Conservation (phyloP, 106 monocot species). For the Acorus gramineus region DNA sequence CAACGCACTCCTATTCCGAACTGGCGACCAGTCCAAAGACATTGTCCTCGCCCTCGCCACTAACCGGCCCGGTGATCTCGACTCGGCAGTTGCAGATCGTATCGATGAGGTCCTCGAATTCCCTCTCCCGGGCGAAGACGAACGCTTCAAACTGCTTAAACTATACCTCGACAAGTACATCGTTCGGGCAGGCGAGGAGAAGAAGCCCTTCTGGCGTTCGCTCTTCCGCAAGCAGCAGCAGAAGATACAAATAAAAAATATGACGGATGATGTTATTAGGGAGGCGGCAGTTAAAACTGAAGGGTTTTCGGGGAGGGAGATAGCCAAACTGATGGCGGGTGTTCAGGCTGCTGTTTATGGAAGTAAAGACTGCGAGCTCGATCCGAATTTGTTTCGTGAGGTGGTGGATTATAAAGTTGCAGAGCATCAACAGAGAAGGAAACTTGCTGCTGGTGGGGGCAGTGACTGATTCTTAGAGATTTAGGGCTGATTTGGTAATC, state of each 20-base stretch:
- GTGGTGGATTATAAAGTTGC: conserved; percentile 94
- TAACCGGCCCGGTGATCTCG: conserved; percentile 93
- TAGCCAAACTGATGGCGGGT: conserved; percentile 84
- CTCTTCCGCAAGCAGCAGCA: conserved; percentile 44
- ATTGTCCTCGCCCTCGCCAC: conserved; percentile 87
- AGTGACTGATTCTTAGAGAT: conserved; percentile 7
- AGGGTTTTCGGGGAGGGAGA: conserved; percentile 90
- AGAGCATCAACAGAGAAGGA: conserved; percentile 82
- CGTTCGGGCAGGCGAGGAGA: conserved; percentile 30
- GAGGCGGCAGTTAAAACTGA: conserved; percentile 80
- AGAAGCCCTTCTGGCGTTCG: conserved; percentile 23
- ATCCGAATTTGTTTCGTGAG: conserved; percentile 50
- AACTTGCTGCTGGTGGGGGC: conserved; percentile 40
- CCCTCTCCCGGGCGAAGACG: conserved; percentile 79
- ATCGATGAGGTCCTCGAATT: conserved; percentile 95
- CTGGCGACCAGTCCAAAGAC: conserved; percentile 81
- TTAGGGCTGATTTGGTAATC: neutral
- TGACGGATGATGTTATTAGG: conserved; percentile 62
- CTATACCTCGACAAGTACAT: conserved; percentile 93
- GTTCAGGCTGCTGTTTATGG: conserved; percentile 96
- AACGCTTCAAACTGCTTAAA: conserved; percentile 74
- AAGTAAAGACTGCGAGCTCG: conserved; percentile 74
- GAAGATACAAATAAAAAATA: conserved; percentile 59
- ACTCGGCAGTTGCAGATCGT: conserved; percentile 82
- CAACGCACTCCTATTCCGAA: conserved; percentile 81